A percentile compares a stretch with the other conserved stretches of the same genome.
Conservation (phyloP, 2,329 filamentous ascomycete genomes). For the Trichoderma breve region DNA sequence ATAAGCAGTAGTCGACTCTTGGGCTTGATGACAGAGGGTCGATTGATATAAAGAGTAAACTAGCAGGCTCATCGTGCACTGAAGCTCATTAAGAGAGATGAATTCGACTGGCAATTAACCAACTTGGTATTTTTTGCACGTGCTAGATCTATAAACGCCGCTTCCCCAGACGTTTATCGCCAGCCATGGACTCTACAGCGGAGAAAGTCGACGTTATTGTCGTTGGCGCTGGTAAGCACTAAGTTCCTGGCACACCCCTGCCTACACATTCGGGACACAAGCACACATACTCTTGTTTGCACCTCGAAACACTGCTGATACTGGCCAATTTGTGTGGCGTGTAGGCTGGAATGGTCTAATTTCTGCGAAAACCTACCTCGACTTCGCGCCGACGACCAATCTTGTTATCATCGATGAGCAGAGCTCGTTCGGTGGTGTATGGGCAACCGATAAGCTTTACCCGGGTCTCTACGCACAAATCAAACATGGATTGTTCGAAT, state of each 20-base stretch:
- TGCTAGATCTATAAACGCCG: background rate
- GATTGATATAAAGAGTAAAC: background rate
- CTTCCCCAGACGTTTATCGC: background rate
- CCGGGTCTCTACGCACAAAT: constrained; percentile 35
- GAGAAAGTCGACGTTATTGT: constrained; percentile 20
- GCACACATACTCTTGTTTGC: background rate
- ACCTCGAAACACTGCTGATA: background rate
- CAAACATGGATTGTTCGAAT: constrained; percentile 35
- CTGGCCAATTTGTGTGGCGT: background rate
- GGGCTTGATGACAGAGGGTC: background rate
- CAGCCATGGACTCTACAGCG: background rate
- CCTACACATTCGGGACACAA: background rate
- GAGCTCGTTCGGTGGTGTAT: constrained; percentile 28
- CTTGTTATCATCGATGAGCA: constrained; percentile 29
- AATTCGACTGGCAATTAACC: background rate
- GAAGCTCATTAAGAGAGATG: background rate
- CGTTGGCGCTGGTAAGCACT: constrained; percentile 20
- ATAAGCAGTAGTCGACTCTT: background rate
- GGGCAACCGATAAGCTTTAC: constrained; percentile 30
- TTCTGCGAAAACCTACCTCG: constrained; percentile 30
- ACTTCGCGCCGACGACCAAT: constrained; percentile 26
- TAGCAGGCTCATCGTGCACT: background rate
- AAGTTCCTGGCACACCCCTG: background rate
- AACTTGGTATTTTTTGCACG: background rate
- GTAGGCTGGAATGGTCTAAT: constrained; percentile 24